Evolutionary conservation across 108 stramenopile genomes (phyloP).

Genomic region (Cyclotella cryptica): DNA sequence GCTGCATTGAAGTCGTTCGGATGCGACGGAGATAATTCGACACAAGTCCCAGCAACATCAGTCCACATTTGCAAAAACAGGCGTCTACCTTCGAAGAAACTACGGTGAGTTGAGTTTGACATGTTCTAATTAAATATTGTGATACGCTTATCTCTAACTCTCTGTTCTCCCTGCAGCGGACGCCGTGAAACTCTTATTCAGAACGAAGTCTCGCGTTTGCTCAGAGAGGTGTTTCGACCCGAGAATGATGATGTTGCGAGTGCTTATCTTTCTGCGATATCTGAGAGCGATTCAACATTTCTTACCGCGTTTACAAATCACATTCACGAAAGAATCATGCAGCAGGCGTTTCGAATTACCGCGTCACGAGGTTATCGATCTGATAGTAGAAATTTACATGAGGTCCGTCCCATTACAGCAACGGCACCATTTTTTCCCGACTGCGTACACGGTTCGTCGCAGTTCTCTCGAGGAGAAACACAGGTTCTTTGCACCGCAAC

Average conservation of each 20-base stretch:
- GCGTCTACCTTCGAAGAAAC: slow-evolving; percentile 29
- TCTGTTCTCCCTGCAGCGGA: neutral
- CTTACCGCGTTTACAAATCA: slow-evolving; percentile 27
- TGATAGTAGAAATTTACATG: slow-evolving; percentile 60
- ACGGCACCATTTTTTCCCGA: slow-evolving; percentile 36
- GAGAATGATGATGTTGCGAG: slow-evolving; percentile 11
- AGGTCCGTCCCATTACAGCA: slow-evolving; percentile 31
- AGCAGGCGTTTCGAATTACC: slow-evolving; percentile 49
- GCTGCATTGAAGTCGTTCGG: slow-evolving; percentile 35
- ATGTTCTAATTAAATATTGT: too few species aligned
- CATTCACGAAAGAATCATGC: slow-evolving; percentile 55
- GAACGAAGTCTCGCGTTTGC: slow-evolving; percentile 21
- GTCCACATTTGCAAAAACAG: slow-evolving; percentile 14
- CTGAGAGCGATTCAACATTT: neutral
- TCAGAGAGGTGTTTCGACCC: slow-evolving; percentile 36
- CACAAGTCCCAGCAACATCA: neutral
- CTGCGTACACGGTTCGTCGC: slow-evolving; percentile 82
- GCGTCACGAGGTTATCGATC: slow-evolving; percentile 51
- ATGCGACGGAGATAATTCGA: neutral
- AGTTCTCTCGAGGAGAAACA: slow-evolving; percentile 87
- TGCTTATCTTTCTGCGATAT: slow-evolving; percentile 4
- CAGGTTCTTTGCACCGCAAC: slow-evolving; percentile 86
- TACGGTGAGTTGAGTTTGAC: neutral
- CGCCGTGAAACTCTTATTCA: slow-evolving; percentile 29
- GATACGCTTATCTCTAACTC: neutral